Evolutionary conservation across 768 basidiomycete species (phyloP).

Genomic region (Xerocomellus dryophilus): DNA sequence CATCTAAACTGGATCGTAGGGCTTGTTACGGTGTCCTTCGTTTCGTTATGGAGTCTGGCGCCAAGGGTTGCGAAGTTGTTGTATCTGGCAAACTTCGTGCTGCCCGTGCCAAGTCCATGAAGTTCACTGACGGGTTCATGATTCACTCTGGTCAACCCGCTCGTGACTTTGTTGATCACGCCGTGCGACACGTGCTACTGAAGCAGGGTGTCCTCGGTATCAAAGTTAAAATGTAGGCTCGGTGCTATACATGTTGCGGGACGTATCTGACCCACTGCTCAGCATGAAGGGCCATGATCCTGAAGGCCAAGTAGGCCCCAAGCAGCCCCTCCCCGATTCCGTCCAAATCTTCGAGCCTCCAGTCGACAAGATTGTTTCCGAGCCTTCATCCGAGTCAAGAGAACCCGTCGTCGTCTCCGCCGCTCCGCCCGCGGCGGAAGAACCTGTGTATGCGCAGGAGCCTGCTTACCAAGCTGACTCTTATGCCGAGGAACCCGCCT

Average conservation of each 20-base stretch:
- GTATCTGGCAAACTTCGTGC: constrained; percentile 99
- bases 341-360: constrained; percentile 89
- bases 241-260: background rate
- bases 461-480: constrained; percentile 43
- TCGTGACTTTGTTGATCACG: constrained; percentile 94
- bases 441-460: constrained; percentile 37
- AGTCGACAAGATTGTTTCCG: constrained; percentile 84
- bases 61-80: constrained; percentile 99
- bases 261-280: constrained; percentile 14
- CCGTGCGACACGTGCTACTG: constrained; percentile 96
- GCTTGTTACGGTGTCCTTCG: constrained; percentile 99
- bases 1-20: constrained; percentile 37
- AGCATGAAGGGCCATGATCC: constrained; percentile 98
- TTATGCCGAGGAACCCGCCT: constrained; percentile 49
- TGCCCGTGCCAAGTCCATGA: constrained; percentile 99
- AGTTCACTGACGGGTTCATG: constrained; percentile 99
- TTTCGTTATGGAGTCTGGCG: constrained; percentile 99
- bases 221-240: constrained; percentile 95
- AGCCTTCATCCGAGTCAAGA: constrained; percentile 87
- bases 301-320: constrained; percentile 83
- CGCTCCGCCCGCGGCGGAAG: constrained; percentile 52
- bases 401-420: constrained; percentile 56
- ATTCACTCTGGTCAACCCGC: constrained; percentile 98
- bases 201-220: constrained; percentile 99
- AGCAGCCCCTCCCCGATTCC: constrained; percentile 92